These are phyloP conservation scores for Rhytidiadelphus loreus DNA, from an alignment of 225 moss, liverwort and hornwort genomes.

Conservation along the genomic window DNA sequence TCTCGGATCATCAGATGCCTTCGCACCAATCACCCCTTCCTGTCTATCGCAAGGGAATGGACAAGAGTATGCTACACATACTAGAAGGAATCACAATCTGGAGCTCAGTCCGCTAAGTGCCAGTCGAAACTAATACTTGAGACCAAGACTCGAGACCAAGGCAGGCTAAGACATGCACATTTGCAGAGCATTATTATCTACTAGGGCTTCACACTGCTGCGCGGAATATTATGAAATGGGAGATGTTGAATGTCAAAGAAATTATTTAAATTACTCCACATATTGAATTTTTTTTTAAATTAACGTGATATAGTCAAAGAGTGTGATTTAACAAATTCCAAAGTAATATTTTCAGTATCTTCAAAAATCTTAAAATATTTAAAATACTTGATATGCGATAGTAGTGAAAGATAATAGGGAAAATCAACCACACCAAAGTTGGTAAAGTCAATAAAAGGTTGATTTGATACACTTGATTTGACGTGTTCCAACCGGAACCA, in stretches of 20 bases:
- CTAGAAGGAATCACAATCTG: neutral
- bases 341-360: neutral
- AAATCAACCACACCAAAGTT: neutral
- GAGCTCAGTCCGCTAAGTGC: neutral
- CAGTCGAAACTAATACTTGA: neutral
- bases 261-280: neutral
- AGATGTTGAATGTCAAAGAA: neutral
- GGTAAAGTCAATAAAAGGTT: neutral
- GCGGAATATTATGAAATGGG: neutral
- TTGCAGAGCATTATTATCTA: neutral
- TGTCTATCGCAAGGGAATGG: neutral
- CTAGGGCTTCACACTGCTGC: neutral
- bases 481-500: neutral
- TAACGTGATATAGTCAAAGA: neutral
- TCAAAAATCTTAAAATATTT: neutral
- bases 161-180: neutral
- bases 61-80: neutral
- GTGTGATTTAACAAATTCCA: neutral
- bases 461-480: neutral
- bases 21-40: neutral
- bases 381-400: neutral
- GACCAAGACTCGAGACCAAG: neutral
- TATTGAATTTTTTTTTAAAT: neutral
- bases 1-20: neutral
- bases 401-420: neutral